Conservation (phyloP, 2,329 filamentous ascomycete genomes). For the Calonectria leucothoes region DNA sequence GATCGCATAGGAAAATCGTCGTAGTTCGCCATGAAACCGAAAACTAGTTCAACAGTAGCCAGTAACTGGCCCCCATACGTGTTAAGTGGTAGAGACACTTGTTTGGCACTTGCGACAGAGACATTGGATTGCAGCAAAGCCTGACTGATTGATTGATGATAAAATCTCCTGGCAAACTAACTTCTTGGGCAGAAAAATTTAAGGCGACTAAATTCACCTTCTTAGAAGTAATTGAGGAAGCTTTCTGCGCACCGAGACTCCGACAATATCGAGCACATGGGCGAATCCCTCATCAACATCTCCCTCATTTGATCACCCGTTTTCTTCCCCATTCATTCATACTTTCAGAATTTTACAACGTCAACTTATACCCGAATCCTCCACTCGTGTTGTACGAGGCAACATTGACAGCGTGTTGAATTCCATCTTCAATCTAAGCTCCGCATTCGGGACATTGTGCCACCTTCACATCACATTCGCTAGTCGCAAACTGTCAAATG, state of each 20-base stretch:
- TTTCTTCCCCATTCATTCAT: not conserved
- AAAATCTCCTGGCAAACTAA: not conserved
- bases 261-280: not conserved
- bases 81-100: not conserved
- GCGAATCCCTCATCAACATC: not conserved
- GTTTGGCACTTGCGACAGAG: not conserved
- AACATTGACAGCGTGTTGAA: not conserved
- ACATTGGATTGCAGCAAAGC: not conserved
- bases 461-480: not conserved
- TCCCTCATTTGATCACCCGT: not conserved
- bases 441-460: not conserved
- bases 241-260: not conserved
- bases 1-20: not conserved
- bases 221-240: not conserved
- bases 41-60: not conserved
- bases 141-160: not conserved
- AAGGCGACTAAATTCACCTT: not conserved
- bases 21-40: not conserved
- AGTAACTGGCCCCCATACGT: not conserved
- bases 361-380: not conserved
- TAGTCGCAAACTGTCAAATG: not conserved
- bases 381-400: not conserved
- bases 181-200: not conserved
- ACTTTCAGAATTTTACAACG: not conserved
- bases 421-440: not conserved